Conservation (phyloP, 257 asterid genomes). For the Jasminum sambac region DNA sequence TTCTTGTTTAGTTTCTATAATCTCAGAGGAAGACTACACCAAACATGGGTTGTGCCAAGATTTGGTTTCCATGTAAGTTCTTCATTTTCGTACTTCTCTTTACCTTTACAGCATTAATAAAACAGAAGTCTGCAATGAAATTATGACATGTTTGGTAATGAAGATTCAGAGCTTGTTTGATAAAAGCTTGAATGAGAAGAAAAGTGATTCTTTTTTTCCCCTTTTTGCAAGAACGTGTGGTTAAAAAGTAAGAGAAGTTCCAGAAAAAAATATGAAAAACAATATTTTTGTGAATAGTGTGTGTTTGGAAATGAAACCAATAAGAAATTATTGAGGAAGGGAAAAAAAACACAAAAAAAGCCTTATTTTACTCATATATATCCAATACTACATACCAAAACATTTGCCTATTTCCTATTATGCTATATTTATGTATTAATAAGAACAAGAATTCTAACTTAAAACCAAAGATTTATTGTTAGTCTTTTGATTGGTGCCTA, state of each 20-base stretch:
- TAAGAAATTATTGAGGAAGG: no score
- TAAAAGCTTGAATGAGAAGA: no score
- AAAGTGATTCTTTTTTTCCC: no score
- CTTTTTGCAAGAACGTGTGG: no score
- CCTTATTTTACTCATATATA: no score
- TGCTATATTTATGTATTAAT: not conserved
- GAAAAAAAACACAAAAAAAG: no score
- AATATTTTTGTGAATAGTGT: no score
- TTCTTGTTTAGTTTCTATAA: conserved; percentile 66
- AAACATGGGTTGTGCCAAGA: conserved; percentile 88
- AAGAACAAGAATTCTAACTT: not conserved
- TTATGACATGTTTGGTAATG: no score
- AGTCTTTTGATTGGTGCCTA: not conserved
- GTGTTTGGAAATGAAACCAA: no score
- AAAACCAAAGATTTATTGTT: not conserved
- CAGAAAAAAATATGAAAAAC: no score
- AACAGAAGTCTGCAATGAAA: not conserved
- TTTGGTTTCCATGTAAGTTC: conserved; percentile 79
- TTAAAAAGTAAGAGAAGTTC: no score
- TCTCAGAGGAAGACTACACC: conserved; percentile 74
- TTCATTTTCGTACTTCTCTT: not conserved
- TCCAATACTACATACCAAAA: not conserved
- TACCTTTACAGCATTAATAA: not conserved
- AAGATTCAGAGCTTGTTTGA: no score
- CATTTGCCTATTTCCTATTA: conserved; percentile 1